Evolutionary conservation across 2,329 filamentous ascomycete species (phyloP), one percentile per base, ranked within the genome.

Genomic region (Periconia sp.): DNA sequence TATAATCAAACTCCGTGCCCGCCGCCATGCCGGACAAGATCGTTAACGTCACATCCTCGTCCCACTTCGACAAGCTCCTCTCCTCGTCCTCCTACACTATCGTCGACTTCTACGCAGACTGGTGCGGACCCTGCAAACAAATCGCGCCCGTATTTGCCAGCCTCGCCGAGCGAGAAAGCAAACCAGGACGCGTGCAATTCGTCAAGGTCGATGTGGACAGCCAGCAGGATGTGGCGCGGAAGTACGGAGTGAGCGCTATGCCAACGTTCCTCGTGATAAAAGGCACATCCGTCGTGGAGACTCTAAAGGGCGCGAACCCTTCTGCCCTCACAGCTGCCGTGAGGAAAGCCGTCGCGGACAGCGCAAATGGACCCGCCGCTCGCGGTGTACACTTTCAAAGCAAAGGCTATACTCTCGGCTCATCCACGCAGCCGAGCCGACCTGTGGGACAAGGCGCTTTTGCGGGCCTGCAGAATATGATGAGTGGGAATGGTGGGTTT

Each of bases 101-200:
- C 51, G 74, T 80, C 64, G 80, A 82, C 68, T 81, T 80, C 75
- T 80, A 79, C 65, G 80, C 80, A 14, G 78, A 78, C 58, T 84
- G 82, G 81, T 83, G 82, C 65, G 81, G 81, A 1, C 82, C 82
- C 27, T 84, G 82, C 75, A 81, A 81, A 63, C 74, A 77, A 33
- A 81, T 84, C 50, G 76, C 77, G 2, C 81, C 81, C 30, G 71
- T 66, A 0, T 78, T 83, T 64, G 77, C 78, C 50, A 71, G 79
- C 59, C 74, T 83, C 50, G 81, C 80, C 54, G 75, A 79, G 49
- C 74, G 77, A 44, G 80, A 83, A 63, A 62, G 73, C 20, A 76
- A 78, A 53, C 72, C 76, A 0, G 75, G 75, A 15, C 74, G 72
- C 40, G 69, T 83, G 19, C 75, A 76, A 27, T 84, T 84, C 63